These are phyloP conservation scores for Cydonia oblonga DNA, from an alignment of 331 rosid genomes.

Conservation along the genomic window DNA sequence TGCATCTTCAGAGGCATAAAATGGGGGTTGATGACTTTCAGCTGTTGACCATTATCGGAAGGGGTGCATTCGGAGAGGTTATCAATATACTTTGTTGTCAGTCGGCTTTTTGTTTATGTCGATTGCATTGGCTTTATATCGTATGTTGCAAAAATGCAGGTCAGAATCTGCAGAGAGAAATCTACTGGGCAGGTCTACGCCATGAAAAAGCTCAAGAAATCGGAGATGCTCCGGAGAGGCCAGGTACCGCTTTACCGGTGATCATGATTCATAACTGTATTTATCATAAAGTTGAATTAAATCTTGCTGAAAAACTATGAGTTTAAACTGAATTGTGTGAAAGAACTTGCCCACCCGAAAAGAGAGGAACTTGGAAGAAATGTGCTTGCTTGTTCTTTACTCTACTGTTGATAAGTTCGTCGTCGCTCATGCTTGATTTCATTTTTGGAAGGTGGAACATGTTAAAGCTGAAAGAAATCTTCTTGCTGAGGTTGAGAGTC, in stretches of 20 bases:
- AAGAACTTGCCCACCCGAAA: not conserved
- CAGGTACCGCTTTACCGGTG: slow-evolving; percentile 28
- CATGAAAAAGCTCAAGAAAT: slow-evolving; percentile 42
- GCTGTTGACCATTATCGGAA: slow-evolving; percentile 42
- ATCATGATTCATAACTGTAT: too few species aligned
- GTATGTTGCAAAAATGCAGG: slow-evolving; percentile 22
- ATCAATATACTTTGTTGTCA: not conserved
- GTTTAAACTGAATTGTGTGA: not conserved
- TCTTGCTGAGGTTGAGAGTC: slow-evolving; percentile 83
- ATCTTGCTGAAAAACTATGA: not conserved
- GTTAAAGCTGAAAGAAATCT: slow-evolving; percentile 87
- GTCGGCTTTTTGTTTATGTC: not conserved
- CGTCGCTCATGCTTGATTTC: too few species aligned
- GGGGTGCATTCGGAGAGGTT: slow-evolving; percentile 51
- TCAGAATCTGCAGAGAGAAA: slow-evolving; percentile 37
- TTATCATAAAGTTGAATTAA: too few species aligned
- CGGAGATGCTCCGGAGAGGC: slow-evolving; percentile 45
- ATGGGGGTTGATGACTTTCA: slow-evolving; percentile 47
- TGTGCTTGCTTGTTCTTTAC: not conserved
- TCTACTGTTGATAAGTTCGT: too few species aligned
- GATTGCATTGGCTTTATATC: not conserved
- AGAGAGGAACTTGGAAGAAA: not conserved
- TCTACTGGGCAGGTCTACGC: slow-evolving; percentile 41
- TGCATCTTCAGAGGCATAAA: slow-evolving; percentile 40
- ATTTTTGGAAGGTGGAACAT: slow-evolving; percentile 83